Base-by-base conservation (phyloP, 2,329 filamentous ascomycete species). In the Aurifilum marmelostoma region DNA sequence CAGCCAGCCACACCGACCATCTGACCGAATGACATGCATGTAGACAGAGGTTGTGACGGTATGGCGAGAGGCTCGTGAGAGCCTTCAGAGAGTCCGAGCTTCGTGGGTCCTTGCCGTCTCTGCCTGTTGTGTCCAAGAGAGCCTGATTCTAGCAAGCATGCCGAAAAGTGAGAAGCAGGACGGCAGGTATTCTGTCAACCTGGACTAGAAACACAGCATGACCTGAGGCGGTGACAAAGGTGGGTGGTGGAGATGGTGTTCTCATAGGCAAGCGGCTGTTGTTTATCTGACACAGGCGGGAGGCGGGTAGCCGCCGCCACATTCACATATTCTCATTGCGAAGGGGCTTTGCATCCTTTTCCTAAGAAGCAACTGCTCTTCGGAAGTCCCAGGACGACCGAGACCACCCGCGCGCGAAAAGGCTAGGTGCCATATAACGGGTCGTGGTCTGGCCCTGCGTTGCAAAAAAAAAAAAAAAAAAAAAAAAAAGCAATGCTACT, bases 1-100 rank as follows among this genome's bases (percentile, higher is more conserved):
- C 60, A 69, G 68, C 60, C 68, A 70, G 65, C 68, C 65, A 70
- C 68, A 62, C 68, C 65, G 56, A 67, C 32, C 37, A 27, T 61
- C 37, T 47, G 56, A 66, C 65, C 68, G 66, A 64, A 65, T 70
- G 68, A 58, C 54, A 65, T 67, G 61, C 68, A 65, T 50, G 61
- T 47, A 43, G 39, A 70, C 61, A 41, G 50, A 32, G 56, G 14
- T 61, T 65, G 43, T n/a, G 37, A 58, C 65, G 27, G 62, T 67
- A 67, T 24, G 21, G 50, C n/a, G 37, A 52, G 61, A 54, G 27
- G 47, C 43, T 65, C 63, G 54, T 64, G 21, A 63, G 41, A 61
- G 47, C 64, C 47, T 54, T 67, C 16, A n/a, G 62, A 32, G 61
- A 34, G 37, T 54, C 63, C 47, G 27, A 52, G 9, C 3, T n/a